A percentile compares a stretch with the other conserved stretches of the same genome.
phyloP scores from a whole-genome alignment of 208 protist species.

The Acanthamoeba culbertsoni region DNA sequence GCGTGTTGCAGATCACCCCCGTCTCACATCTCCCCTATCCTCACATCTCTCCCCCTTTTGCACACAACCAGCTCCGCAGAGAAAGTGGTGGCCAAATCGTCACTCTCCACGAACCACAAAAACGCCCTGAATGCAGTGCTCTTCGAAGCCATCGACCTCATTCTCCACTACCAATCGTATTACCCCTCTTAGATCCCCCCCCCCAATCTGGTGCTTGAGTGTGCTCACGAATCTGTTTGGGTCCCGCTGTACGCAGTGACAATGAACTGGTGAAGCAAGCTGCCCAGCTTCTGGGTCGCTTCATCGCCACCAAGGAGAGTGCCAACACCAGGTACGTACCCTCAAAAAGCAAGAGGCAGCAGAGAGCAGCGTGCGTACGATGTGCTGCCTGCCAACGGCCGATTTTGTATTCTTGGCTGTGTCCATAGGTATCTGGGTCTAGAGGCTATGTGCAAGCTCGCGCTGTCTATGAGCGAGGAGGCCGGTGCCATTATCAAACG shows the following conservation, averaged over 20 bases:
- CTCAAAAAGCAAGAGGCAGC: too few relatives aligned
- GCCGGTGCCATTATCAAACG: conserved; percentile 48
- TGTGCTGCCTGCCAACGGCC: too few relatives aligned
- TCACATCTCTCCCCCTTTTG: background rate
- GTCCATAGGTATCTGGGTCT: conserved; percentile 79
- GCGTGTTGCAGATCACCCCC: background rate
- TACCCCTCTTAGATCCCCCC: too few relatives aligned
- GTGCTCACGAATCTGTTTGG: background rate
- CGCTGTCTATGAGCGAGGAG: conserved; percentile 50
- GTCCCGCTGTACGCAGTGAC: conserved; percentile 65
- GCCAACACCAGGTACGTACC: background rate
- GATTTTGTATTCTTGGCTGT: conserved; percentile 55
- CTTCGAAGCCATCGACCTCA: conserved; percentile 89
- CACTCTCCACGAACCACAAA: conserved; percentile 88
- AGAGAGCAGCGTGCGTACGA: too few relatives aligned
- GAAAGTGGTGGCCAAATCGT: background rate
- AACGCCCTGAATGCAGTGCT: conserved; percentile 96
- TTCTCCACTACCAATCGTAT: conserved; percentile 78
- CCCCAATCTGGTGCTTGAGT: too few relatives aligned
- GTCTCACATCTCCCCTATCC: background rate
- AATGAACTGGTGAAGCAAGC: conserved; percentile 86
- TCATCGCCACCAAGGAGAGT: conserved; percentile 88
- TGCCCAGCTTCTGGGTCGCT: conserved; percentile 87
- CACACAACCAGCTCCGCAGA: conserved; percentile 9
- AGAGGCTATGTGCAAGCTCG: conserved; percentile 83